These are phyloP conservation scores for Amanita thiersii DNA, from an alignment of 768 basidiomycete genomes.

Conservation along the genomic window DNA sequence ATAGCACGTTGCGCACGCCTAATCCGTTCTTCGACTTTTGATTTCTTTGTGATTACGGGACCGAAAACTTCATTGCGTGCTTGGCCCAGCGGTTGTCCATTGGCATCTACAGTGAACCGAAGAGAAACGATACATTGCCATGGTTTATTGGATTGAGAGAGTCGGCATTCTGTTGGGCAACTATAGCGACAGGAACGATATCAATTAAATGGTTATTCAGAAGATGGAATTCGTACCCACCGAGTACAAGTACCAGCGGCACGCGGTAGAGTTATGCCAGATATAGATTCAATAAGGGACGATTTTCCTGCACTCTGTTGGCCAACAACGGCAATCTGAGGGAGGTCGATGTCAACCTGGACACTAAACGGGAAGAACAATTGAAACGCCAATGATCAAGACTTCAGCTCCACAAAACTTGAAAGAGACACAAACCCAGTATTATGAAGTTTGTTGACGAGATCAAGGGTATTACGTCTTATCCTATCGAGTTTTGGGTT, in stretches of 20 bases:
- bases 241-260: conserved; percentile 73
- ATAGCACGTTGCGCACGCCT: conserved; percentile 59
- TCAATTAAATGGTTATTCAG: neutral
- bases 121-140: conserved; percentile 50
- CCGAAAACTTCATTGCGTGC: conserved; percentile 37
- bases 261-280: conserved; percentile 61
- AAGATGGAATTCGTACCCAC: conserved; percentile 20
- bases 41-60: conserved; percentile 37
- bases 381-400: neutral
- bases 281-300: conserved; percentile 71
- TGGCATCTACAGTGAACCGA: conserved; percentile 31
- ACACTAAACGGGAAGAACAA: conserved; percentile 30
- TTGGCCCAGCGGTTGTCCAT: conserved; percentile 29
- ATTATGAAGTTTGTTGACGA: conserved; percentile 44
- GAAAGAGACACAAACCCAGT: conserved; percentile 34
- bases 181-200: conserved; percentile 19
- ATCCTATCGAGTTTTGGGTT: conserved; percentile 25
- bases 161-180: conserved; percentile 51
- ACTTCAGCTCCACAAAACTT: neutral
- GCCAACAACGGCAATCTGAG: conserved; percentile 67
- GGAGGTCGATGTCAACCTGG: conserved; percentile 62
- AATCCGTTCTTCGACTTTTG: conserved; percentile 56
- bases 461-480: conserved; percentile 41
- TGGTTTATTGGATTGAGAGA: conserved; percentile 26
- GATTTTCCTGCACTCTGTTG: conserved; percentile 72